Evolutionary conservation across 306 rosid species (phyloP).

Genomic region (Fragaria nilgerrensis): DNA sequence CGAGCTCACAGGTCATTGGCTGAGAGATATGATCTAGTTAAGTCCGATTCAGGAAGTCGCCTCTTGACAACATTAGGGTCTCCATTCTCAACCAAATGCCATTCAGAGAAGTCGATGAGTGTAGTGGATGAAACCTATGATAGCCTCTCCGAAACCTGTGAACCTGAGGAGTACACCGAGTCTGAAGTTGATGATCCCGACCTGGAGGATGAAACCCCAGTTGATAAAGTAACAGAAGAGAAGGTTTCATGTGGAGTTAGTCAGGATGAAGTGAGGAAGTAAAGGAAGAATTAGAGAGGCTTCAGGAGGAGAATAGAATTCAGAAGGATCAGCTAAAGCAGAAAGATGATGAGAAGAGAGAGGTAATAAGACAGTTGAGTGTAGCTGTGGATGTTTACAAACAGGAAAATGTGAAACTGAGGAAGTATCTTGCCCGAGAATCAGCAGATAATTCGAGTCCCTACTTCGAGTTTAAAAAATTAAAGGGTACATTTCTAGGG

Average conservation of each 20-base stretch:
- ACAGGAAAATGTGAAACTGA: constrained; percentile 66
- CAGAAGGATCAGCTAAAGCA: constrained; percentile 42
- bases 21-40: constrained; percentile 71
- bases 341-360: constrained; percentile 77
- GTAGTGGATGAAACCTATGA: constrained; percentile 47
- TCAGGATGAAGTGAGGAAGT: constrained; percentile 39
- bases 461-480: constrained; percentile 53
- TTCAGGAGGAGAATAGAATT: constrained; percentile 43
- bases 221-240: constrained; percentile 20
- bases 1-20: constrained; percentile 72
- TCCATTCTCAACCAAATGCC: constrained; percentile 55
- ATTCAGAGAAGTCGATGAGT: constrained; percentile 32
- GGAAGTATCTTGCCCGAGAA: constrained; percentile 39
- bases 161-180: constrained; percentile 51
- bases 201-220: constrained; percentile 34
- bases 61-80: constrained; percentile 43
- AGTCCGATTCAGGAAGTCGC: constrained; percentile 53
- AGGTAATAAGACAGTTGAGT: constrained; percentile 74
- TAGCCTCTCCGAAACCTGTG: constrained; percentile 49
- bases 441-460: constrained; percentile 43
- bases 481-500: constrained; percentile 43
- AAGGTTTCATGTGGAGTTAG: constrained; percentile 4
- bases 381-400: constrained; percentile 62
- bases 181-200: constrained; percentile 91
- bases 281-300: constrained; percentile 45